Evolutionary conservation across 2,329 filamentous ascomycete species (phyloP).

Genomic region (Pseudopyrenochaeta lycopersici): DNA sequence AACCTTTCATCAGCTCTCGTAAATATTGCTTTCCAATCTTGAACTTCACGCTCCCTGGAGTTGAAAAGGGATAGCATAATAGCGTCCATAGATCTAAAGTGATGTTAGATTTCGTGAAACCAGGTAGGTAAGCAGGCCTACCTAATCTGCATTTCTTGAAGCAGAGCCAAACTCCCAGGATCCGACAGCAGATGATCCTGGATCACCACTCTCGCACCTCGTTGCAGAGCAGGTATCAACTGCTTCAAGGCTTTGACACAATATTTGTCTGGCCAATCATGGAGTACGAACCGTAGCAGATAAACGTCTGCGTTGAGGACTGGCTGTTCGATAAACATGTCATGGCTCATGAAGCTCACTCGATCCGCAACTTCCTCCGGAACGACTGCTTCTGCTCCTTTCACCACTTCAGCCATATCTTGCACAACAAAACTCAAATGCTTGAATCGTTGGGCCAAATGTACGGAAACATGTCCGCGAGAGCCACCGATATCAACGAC

Average conservation of each 20-base stretch:
- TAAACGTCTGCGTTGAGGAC: slow-evolving; percentile 42
- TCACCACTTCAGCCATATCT: slow-evolving; percentile 13
- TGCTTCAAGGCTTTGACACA: slow-evolving; percentile 17
- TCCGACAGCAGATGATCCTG: slow-evolving; percentile 1
- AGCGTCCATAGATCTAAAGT: slow-evolving; percentile 8
- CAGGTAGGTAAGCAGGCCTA: not conserved
- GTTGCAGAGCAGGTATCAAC: slow-evolving; percentile 27
- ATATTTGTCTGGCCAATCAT: slow-evolving; percentile 51
- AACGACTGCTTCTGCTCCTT: slow-evolving; percentile 7
- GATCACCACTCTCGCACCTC: slow-evolving; percentile 24
- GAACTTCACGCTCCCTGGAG: slow-evolving; percentile 5
- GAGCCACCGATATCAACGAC: slow-evolving; percentile 23
- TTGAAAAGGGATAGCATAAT: slow-evolving; percentile 13
- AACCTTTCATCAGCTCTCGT: not conserved
- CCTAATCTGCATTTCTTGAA: slow-evolving; percentile 9
- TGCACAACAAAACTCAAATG: slow-evolving; percentile 17
- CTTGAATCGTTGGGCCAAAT: slow-evolving; percentile 9
- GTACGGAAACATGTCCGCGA: slow-evolving; percentile 8
- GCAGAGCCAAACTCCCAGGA: not conserved
- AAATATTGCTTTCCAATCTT: slow-evolving; percentile 15
- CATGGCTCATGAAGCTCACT: slow-evolving; percentile 18
- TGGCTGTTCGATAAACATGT: slow-evolving; percentile 24
- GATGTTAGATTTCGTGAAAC: not conserved
- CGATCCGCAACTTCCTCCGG: slow-evolving; percentile 12
- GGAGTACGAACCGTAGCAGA: slow-evolving; percentile 50